These are phyloP conservation scores for Thraustochytrium sp. DNA, from an alignment of 352 stramenopile species.

Conservation along the genomic window DNA sequence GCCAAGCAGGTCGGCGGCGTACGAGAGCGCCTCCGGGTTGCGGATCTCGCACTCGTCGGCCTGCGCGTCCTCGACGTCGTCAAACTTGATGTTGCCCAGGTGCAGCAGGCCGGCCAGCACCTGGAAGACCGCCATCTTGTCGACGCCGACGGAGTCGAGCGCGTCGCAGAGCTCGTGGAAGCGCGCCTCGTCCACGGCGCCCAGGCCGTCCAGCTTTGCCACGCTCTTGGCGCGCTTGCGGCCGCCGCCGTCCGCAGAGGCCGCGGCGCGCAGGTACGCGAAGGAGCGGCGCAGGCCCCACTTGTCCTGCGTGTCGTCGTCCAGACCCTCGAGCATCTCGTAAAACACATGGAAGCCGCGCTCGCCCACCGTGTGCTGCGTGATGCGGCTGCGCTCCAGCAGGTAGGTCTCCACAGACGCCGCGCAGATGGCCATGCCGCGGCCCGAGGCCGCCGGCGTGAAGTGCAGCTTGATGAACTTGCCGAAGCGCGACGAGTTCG, in stretches of 20 bases:
- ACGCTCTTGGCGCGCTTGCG: constrained; percentile 60
- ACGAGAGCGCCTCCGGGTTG: neutral
- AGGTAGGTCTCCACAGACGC: constrained; percentile 82
- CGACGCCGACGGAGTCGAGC: constrained; percentile 50
- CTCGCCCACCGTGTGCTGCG: constrained; percentile 70
- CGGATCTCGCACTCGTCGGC: neutral
- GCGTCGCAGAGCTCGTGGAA: neutral
- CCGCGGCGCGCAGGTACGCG: constrained; percentile 53
- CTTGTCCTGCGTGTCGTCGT: constrained; percentile 45
- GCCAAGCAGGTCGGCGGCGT: neutral
- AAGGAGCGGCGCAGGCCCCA: constrained; percentile 68
- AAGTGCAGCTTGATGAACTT: constrained; percentile 98
- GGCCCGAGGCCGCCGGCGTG: constrained; percentile 50
- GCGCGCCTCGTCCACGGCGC: neutral
- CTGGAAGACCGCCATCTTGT: constrained; percentile 81
- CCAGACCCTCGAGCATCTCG: constrained; percentile 60
- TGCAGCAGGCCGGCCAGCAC: constrained; percentile 83
- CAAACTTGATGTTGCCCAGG: constrained; percentile 79
- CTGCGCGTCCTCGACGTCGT: neutral
- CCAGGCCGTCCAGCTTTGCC: neutral
- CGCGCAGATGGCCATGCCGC: constrained; percentile 57
- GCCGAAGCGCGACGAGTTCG: constrained; percentile 92
- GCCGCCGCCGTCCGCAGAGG: constrained; percentile 73
- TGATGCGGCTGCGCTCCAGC: constrained; percentile 78
- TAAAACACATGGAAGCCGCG: constrained; percentile 88